Evolutionary conservation across 768 basidiomycete species (phyloP), one percentile per base, ranked within the genome.

Genomic region (Postia placenta): DNA sequence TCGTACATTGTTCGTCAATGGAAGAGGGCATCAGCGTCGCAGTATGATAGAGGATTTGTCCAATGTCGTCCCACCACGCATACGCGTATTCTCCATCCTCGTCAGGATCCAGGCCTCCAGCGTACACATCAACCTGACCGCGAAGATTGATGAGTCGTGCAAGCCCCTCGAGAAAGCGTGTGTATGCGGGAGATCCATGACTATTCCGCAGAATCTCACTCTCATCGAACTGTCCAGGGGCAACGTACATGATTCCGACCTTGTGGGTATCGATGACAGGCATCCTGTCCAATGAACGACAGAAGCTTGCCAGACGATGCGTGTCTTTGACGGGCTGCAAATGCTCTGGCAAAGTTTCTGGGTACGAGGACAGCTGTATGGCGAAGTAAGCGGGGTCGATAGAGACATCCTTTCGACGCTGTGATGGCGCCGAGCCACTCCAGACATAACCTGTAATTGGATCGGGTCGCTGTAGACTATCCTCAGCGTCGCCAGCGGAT

Each of bases 61-160:
- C 83, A 43, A 97, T 93, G 60, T 97, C 93, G 64, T 98, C 93
- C 91, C 94, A 96, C 94, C 95, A 99, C 0, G 94, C 92, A 62
- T 98, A 98, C 0, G 95, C 91, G 61, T 94, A 96, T 66, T 93
- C 88, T 12, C 96, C 96, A 60, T 99, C 93, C 59, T 87, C 81
- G 52, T 92, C 89, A 6, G 91, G 82, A 60, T 92, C 86, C 22
- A 98, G 75, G 3, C 92, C 91, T 6, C 94, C 96, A 2, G 88
- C 87, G 64, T 94, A 96, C 15, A 98, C 83, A 61, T 95, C 93
- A 9, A 86, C 75, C 64, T 95, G 92, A 9, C 90, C 92, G 15
- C 91, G 83, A 17, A 97, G 72, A 55, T 87, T 81, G 64, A 97
- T 90, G 49, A 98, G 73, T 42, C 87, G 72, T 1, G 95, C 96